Percentiles rank a stretch among this genome's conserved stretches.
phyloP scores from a whole-genome alignment of 2,329 filamentous ascomycete genomes.

The Tolypocladium tundrense region DNA sequence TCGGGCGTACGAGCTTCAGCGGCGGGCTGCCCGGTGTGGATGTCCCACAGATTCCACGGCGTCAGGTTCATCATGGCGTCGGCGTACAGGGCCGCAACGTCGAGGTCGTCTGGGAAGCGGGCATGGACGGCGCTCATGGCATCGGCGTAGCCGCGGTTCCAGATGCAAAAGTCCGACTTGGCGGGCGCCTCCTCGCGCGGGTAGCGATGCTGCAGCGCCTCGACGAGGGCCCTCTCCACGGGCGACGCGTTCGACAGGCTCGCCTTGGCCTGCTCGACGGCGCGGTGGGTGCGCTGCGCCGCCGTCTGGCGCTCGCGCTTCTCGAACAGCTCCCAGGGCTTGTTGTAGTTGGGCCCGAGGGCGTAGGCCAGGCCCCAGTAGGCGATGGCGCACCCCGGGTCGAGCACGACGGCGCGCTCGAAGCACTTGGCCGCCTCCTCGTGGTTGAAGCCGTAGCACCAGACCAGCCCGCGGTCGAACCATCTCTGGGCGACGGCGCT shows the following conservation, averaged over 20 bases:
- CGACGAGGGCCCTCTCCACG: slow-evolving; percentile 51
- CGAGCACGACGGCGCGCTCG: slow-evolving; percentile 42
- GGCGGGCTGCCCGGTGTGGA: slow-evolving; percentile 21
- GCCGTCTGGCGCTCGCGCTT: slow-evolving; percentile 43
- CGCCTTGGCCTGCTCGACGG: slow-evolving; percentile 16
- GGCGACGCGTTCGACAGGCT: slow-evolving; percentile 12
- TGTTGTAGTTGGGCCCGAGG: slow-evolving; percentile 67
- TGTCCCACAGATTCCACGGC: slow-evolving; percentile 35
- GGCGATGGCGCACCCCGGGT: slow-evolving; percentile 48
- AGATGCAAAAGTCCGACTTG: slow-evolving; percentile 34
- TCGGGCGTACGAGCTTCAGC: slow-evolving; percentile 21
- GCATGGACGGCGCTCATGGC: slow-evolving; percentile 27
- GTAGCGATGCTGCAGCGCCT: slow-evolving; percentile 52
- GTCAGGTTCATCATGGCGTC: slow-evolving; percentile 38
- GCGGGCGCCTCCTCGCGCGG: slow-evolving; percentile 34
- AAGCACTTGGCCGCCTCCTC: slow-evolving; percentile 60
- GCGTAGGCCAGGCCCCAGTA: slow-evolving; percentile 64
- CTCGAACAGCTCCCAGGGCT: slow-evolving; percentile 66
- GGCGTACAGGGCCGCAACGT: slow-evolving; percentile 25
- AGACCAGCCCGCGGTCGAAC: slow-evolving; percentile 64
- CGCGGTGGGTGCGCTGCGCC: slow-evolving; percentile 25
- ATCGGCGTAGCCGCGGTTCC: slow-evolving; percentile 24
- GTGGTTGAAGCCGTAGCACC: slow-evolving; percentile 69
- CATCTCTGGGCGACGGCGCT: slow-evolving; percentile 47
- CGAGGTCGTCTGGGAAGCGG: slow-evolving; percentile 27